Conservation (phyloP, 768 basidiomycete species). For the Macrocybe gigantea region DNA sequence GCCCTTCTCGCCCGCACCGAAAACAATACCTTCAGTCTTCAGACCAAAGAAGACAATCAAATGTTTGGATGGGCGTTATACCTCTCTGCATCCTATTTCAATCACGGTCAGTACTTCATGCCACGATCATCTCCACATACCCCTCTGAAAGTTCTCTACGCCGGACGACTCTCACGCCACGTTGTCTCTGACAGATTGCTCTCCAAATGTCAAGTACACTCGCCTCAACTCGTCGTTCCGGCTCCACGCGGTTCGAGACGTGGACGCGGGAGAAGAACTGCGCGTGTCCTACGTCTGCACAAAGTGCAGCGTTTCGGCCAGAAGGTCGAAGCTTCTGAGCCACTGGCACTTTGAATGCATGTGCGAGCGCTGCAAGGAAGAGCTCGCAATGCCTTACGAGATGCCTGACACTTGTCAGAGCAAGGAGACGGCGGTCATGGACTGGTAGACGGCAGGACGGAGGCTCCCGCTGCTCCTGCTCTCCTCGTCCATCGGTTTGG, state of each 20-base stretch:
- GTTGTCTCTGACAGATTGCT: slow-evolving; percentile 33
- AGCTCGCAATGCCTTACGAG: slow-evolving; percentile 2
- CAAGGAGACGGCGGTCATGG: no score
- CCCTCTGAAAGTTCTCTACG: background rate
- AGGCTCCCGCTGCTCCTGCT: no score
- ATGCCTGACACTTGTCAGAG: no score
- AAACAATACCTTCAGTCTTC: slow-evolving; percentile 66
- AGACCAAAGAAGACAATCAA: slow-evolving; percentile 46
- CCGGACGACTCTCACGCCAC: background rate
- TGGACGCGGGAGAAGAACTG: slow-evolving; percentile 45
- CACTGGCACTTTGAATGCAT: slow-evolving; percentile 56
- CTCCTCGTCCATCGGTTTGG: no score
- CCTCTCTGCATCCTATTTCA: slow-evolving; percentile 61
- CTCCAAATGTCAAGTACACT: slow-evolving; percentile 44
- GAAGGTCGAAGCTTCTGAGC: slow-evolving; percentile 33
- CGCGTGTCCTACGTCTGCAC: slow-evolving; percentile 52
- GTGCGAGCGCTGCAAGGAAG: slow-evolving; percentile 38
- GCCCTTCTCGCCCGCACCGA: slow-evolving; percentile 51
- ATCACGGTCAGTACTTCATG: slow-evolving; percentile 43
- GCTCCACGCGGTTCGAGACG: slow-evolving; percentile 38
- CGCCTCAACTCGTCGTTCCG: slow-evolving; percentile 35
- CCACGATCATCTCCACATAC: background rate
- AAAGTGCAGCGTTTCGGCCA: slow-evolving; percentile 26
- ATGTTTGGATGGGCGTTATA: slow-evolving; percentile 70
- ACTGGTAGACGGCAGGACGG: no score